A percentile compares a stretch with the other conserved stretches of the same genome.
These are phyloP conservation scores for Benincasa hispida DNA, from an alignment of 306 rosid species.

Conservation along the genomic window DNA sequence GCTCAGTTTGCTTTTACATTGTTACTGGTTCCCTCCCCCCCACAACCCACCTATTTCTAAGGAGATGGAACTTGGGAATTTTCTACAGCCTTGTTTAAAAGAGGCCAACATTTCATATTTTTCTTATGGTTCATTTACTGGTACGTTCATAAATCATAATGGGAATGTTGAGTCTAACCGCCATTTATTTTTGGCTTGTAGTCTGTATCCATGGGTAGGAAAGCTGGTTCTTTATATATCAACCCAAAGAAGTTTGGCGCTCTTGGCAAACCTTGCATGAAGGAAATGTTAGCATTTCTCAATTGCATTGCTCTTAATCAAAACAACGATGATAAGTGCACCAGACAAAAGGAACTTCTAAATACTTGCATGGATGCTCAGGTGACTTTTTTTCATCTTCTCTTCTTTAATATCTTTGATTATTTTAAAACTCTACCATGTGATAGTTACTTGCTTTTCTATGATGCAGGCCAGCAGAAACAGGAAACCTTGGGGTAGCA, in stretches of 20 bases:
- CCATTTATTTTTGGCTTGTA: neutral
- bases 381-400: conserved; percentile 16
- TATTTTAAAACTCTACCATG: neutral
- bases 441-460: neutral
- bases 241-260: conserved; percentile 64
- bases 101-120: neutral
- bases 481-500: conserved; percentile 62
- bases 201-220: conserved; percentile 50
- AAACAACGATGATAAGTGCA: conserved; percentile 29
- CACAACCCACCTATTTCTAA: no score
- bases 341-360: conserved; percentile 45
- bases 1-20: neutral
- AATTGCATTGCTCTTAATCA: conserved; percentile 50
- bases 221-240: conserved; percentile 49
- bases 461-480: conserved; percentile 48
- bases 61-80: neutral
- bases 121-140: neutral
- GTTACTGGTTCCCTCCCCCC: no score
- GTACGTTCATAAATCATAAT: neutral
- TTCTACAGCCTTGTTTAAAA: neutral
- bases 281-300: conserved; percentile 71
- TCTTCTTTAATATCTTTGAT: neutral
- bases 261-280: conserved; percentile 82
- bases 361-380: conserved; percentile 59
- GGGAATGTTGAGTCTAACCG: neutral